Evolutionary conservation across 2,329 filamentous ascomycete genomes (phyloP).

Genomic region (Fonsecaea pedrosoi): DNA sequence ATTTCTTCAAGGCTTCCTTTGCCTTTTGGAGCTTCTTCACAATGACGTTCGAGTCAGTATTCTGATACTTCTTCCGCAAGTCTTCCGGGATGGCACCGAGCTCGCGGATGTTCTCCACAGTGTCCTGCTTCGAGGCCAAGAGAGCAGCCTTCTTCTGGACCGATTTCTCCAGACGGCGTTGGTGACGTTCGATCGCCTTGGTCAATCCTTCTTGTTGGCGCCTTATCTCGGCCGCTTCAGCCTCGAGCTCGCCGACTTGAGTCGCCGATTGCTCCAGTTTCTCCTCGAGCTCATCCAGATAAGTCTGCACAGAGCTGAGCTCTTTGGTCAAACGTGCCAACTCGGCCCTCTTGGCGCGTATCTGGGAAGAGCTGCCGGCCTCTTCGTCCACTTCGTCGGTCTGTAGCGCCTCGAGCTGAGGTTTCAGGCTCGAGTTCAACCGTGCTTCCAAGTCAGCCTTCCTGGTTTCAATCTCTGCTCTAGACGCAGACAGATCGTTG

Average conservation of each 20-base stretch:
- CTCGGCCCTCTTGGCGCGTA: conserved; percentile 81
- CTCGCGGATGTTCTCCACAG: conserved; percentile 86
- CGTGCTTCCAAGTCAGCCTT: conserved; percentile 87
- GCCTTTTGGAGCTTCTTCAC: conserved; percentile 81
- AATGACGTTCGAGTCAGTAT: conserved; percentile 78
- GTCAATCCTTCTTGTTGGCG: conserved; percentile 77
- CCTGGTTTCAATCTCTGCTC: conserved; percentile 77
- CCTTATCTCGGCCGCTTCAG: conserved; percentile 68
- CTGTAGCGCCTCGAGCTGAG: conserved; percentile 85
- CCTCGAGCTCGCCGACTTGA: conserved; percentile 65
- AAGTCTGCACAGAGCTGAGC: conserved; percentile 70
- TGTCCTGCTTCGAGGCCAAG: conserved; percentile 77
- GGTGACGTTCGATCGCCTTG: conserved; percentile 78
- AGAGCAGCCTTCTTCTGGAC: conserved; percentile 85
- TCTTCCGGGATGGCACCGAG: conserved; percentile 93
- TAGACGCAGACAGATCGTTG: conserved; percentile 73
- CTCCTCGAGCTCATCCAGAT: conserved; percentile 75
- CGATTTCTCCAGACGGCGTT: conserved; percentile 89
- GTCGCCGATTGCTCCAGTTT: conserved; percentile 68
- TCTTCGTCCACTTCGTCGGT: conserved; percentile 74
- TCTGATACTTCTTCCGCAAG: conserved; percentile 88
- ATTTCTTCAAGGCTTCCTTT: conserved; percentile 92
- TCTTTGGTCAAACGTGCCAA: conserved; percentile 77
- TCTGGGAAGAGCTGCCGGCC: conserved; percentile 59
- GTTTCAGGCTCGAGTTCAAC: conserved; percentile 84